Evolutionary conservation across 768 basidiomycete species (phyloP).

Genomic region (Collybia nuda): DNA sequence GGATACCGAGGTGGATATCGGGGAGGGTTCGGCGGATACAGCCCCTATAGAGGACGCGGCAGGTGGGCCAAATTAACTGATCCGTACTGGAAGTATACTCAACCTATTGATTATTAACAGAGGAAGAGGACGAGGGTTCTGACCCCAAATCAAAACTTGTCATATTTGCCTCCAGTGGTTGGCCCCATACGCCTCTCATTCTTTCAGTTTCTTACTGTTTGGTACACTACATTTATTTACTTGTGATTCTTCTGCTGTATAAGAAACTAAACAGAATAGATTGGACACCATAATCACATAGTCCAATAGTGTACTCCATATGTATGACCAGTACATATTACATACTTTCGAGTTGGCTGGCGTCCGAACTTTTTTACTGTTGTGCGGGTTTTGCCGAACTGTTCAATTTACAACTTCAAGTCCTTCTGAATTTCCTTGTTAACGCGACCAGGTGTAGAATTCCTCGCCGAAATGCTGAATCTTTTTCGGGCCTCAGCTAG

Average conservation of each 20-base stretch:
- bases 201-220: not conserved
- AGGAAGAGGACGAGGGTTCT: conserved; percentile 72
- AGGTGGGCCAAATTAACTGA: conserved; percentile 46
- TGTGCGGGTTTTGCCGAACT: conserved; percentile 5
- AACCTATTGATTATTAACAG: conserved; percentile 8
- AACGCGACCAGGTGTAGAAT: too few species aligned
- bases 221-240: conserved; percentile 14
- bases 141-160: conserved; percentile 15
- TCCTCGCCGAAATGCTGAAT: conserved; percentile 30
- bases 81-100: not conserved
- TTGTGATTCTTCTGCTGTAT: conserved; percentile 9
- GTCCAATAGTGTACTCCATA: not conserved
- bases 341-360: not conserved
- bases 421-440: too few species aligned
- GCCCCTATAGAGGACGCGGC: conserved; percentile 70
- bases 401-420: not conserved
- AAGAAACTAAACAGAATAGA: conserved; percentile 1
- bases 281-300: not conserved
- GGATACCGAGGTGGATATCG: conserved; percentile 51
- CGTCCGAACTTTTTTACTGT: too few species aligned
- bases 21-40: conserved; percentile 50
- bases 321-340: too few species aligned
- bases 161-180: not conserved
- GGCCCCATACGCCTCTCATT: not conserved
- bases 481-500: conserved; percentile 36